Conservation (phyloP, 2,329 filamentous ascomycete genomes). For the Ceratocystis ficicola region DNA sequence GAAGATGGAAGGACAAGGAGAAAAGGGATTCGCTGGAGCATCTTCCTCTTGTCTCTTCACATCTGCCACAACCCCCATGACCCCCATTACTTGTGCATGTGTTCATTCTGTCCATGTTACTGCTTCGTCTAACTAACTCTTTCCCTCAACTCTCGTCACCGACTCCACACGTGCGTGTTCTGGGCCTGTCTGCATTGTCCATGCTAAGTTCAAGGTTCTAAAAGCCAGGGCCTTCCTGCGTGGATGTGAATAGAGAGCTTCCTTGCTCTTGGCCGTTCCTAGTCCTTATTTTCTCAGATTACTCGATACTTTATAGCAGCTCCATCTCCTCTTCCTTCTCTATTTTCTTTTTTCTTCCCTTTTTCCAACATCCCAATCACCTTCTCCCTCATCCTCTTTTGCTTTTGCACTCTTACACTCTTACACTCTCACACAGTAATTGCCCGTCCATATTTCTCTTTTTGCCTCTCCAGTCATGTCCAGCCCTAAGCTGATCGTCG, state of each 20-base stretch:
- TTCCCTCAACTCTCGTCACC: background rate
- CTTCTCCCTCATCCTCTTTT: background rate
- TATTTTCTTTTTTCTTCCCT: background rate
- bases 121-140: background rate
- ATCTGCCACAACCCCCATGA: too few relatives aligned
- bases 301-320: background rate
- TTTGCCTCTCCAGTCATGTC: conserved; percentile 15
- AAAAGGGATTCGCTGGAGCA: background rate
- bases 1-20: background rate
- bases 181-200: conserved; percentile 2
- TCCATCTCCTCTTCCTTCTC: background rate
- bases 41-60: conserved; percentile 3
- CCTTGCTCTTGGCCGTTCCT: background rate
- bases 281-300: background rate
- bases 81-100: background rate
- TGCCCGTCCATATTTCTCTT: background rate
- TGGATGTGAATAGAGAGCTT: background rate
- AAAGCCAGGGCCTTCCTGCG: background rate
- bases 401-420: background rate
- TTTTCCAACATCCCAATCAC: background rate
- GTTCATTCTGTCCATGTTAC: background rate
- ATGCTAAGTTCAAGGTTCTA: conserved; percentile 1
- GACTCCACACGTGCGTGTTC: conserved; percentile 5
- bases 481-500: conserved; percentile 32
- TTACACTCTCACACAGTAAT: background rate